phyloP scores from a whole-genome alignment of 2,329 filamentous ascomycete species.

The Scedosporium aurantiacum region DNA sequence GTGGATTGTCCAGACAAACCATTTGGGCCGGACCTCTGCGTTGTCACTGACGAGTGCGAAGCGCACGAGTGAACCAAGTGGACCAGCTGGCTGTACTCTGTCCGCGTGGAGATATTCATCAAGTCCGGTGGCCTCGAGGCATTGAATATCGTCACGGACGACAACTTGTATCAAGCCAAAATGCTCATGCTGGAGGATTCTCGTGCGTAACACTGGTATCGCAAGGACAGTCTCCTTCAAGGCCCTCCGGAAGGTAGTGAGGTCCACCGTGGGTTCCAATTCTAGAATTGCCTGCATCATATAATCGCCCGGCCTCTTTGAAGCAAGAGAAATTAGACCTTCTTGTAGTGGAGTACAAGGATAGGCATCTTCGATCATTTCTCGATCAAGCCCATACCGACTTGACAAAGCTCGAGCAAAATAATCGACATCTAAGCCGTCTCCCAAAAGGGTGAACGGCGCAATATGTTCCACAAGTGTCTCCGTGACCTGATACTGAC shows the following conservation, averaged over 20 bases:
- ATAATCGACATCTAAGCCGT: too few species aligned
- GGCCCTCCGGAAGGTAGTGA: slow-evolving; percentile 16
- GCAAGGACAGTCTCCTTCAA: slow-evolving; percentile 12
- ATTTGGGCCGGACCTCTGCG: neutral
- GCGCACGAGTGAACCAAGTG: neutral
- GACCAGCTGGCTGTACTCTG: neutral
- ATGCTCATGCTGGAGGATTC: too few species aligned
- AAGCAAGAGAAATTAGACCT: slow-evolving; percentile 25
- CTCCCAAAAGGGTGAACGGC: neutral
- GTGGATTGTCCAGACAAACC: neutral
- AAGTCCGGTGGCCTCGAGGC: neutral
- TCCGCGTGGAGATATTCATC: neutral
- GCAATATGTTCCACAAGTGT: too few species aligned
- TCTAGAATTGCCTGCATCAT: slow-evolving; percentile 19
- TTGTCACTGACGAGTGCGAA: neutral
- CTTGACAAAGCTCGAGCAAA: neutral
- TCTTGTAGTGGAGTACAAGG: slow-evolving; percentile 30
- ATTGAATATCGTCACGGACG: neutral
- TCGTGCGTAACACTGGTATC: too few species aligned
- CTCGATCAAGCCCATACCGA: slow-evolving; percentile 7
- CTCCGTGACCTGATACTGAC: too few species aligned
- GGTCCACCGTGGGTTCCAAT: slow-evolving; percentile 12
- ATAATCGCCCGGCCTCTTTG: slow-evolving; percentile 24
- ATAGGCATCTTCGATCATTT: slow-evolving; percentile 21
- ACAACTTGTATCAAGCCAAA: neutral